A percentile compares a stretch with the other conserved stretches of the same genome.
These are phyloP conservation scores for Lentinus brumalis DNA, from an alignment of 768 basidiomycete genomes.

Conservation along the genomic window DNA sequence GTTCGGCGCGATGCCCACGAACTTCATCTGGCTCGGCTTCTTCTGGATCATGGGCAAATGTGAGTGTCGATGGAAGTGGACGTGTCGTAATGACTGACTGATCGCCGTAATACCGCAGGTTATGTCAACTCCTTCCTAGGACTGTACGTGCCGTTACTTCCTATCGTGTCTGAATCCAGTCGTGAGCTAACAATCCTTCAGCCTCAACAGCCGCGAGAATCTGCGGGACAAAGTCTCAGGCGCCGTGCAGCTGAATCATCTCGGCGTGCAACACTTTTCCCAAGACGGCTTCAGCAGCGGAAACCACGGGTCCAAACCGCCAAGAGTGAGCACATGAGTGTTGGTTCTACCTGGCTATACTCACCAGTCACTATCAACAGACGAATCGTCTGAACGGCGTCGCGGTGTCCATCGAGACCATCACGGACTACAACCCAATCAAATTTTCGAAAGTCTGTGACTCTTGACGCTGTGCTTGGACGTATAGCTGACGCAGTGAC, in stretches of 20 bases:
- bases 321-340: too few species aligned
- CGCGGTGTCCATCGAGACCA: conserved; percentile 23
- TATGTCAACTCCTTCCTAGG: conserved; percentile 55
- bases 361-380: background rate
- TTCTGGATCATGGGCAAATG: conserved; percentile 57
- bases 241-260: conserved; percentile 15
- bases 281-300: background rate
- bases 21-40: conserved; percentile 50
- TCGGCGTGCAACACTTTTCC: conserved; percentile 8
- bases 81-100: background rate
- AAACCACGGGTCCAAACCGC: background rate
- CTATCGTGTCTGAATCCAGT: background rate
- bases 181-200: conserved; percentile 17
- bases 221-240: conserved; percentile 39
- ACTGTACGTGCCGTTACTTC: conserved; percentile 37
- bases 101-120: conserved; percentile 33
- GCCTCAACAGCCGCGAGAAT: conserved; percentile 49
- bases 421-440: conserved; percentile 17
- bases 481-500: background rate
- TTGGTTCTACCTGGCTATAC: too few species aligned
- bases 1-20: conserved; percentile 41
- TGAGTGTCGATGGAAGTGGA: conserved; percentile 25
- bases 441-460: conserved; percentile 1
- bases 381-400: conserved; percentile 9
- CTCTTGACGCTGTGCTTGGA: background rate